Evolutionary conservation across 108 stramenopile species (phyloP), one percentile per base, ranked within the genome.

Genomic region (Nannochloropsis salina): DNA sequence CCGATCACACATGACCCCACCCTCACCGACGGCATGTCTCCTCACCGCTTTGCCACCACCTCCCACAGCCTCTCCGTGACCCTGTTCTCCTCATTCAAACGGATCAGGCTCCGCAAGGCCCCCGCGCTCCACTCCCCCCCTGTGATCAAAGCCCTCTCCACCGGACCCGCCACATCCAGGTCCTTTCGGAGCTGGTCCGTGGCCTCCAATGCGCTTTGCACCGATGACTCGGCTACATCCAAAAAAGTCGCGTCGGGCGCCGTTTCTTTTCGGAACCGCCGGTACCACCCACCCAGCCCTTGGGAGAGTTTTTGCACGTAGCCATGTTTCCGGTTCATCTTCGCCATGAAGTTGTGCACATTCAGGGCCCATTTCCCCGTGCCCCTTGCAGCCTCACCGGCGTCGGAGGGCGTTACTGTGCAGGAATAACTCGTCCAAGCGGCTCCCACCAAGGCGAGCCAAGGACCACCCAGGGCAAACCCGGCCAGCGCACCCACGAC

Each of bases 11-110:
- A 41, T 1, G 31, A 31, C 31, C 31, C 45, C 82, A 31, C 80
- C 93, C 92, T 80, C 86, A 86, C 86, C 41, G 79, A 90, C 84
- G 88, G 41, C n/a, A 31, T 31, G 31, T 31, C 31, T 31, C 31
- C 31, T 31, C 31, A 31, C 31, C 31, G 31, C 82, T 42, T 41
- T 18, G 5, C 3, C 42, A 42, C 41, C 41, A 15, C 18, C 3
- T 18, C 9, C 82, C 42, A 41, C 3, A 42, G 5, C 42, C 22
- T 42, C 18, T 82, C 82, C 42, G 41, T 41, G 18, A 82, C 41
- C 41, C 22, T 42, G 18, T 82, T 41, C 82, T 82, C 42, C 8
- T 82, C 82, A 82, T 41, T 82, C n/a, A 21, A 82, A 21, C 22
- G 18, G 20, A 74, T n/a, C n/a, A 74, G n/a, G 61, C 61, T 74